These are phyloP conservation scores for Tilletia indica DNA, from an alignment of 1,284 basidiomycete genomes.

Conservation along the genomic window DNA sequence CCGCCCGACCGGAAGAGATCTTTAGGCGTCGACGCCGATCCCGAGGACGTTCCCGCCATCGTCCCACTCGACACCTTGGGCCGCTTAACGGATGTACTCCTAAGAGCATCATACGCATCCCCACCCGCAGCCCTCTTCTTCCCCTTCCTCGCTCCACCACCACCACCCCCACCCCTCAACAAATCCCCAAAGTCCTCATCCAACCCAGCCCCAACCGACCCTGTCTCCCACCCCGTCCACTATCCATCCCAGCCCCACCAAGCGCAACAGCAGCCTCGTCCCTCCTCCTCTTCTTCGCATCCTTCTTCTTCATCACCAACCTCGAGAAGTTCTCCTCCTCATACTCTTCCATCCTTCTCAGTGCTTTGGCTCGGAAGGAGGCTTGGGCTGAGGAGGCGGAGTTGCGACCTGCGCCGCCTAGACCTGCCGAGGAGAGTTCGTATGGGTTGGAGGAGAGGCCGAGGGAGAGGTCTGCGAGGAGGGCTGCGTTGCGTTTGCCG, in stretches of 20 bases:
- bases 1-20: constrained; percentile 15
- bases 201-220: constrained; percentile 49
- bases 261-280: constrained; percentile 91
- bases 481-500: constrained; percentile 38
- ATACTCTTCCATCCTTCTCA: constrained; percentile 81
- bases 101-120: constrained; percentile 1
- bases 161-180: constrained; percentile 28
- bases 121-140: background rate
- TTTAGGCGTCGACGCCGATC: background rate
- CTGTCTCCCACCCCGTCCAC: constrained; percentile 33
- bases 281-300: constrained; percentile 70
- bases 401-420: constrained; percentile 37
- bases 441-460: constrained; percentile 52
- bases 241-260: constrained; percentile 61
- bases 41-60: background rate
- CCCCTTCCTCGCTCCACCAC: background rate
- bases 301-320: constrained; percentile 85
- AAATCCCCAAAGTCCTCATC: constrained; percentile 55
- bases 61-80: background rate
- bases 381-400: constrained; percentile 29
- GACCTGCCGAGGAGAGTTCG: constrained; percentile 46
- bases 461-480: constrained; percentile 48
- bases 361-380: constrained; percentile 69
- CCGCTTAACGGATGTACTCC: background rate
- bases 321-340: constrained; percentile 96